Evolutionary conservation across 164 flowering plant species (phyloP), one percentile per base, ranked within the genome.

Genomic region (Sextonia rubra): DNA sequence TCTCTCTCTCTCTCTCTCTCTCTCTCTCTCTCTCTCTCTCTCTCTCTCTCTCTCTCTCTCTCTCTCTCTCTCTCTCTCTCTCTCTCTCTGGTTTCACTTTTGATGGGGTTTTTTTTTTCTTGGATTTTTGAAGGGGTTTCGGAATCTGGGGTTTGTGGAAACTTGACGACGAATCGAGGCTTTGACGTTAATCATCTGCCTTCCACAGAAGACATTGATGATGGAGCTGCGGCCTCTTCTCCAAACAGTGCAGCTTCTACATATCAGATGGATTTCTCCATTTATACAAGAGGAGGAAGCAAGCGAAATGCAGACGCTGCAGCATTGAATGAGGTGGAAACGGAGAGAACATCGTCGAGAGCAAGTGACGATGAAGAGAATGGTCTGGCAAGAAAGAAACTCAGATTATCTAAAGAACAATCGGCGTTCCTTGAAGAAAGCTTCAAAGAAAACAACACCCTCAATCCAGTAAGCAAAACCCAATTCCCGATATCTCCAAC

Each of bases 341-440:
- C 60, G 1, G 90, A 86, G 71, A 77, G 87, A 65, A 74, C 85
- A 6, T 77, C 81, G 30, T 87, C 90, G 3, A 81, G 95, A 77
- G 87, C 83, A 1, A 89, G 94, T 58, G 94, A 90, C 55, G 98
- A 90, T 7, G 97, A 91, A 0, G 93, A 90, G 32, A 88, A 88
- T 71, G 90, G 87, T 14, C 48, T 75, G 20, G 76, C 86, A 12
- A 74, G 98, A 74, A 93, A 93, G 85, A 93, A 93, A 67, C 93
- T 93, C 15, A 78, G 98, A 24, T 89, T 93, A 44, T 84, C 93
- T 12, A 93, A 91, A 75, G 91, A 91, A 3, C 98, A 93, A 44
- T 90, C 98, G n/a, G 98, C 97, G 71, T 90, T 86, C 80, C 92
- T 93, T 20, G 98, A 93, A 79, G 97, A 93, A 67, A 90, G 92